phyloP scores from a whole-genome alignment of 2,329 filamentous ascomycete genomes.

The Claviceps paspali region DNA sequence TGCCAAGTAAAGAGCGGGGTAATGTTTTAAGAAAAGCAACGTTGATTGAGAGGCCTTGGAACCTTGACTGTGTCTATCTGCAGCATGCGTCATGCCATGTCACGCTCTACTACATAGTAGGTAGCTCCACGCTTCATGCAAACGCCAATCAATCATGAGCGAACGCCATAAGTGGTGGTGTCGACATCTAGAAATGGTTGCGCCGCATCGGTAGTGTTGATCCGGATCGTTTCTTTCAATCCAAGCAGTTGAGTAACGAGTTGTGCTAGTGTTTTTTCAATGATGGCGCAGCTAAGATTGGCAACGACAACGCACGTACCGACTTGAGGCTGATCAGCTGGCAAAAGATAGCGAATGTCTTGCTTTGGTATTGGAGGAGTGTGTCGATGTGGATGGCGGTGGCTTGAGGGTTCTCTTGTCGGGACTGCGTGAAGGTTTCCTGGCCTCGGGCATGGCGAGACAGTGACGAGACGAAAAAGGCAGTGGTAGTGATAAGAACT shows the following conservation, averaged over 20 bases:
- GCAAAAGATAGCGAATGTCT: constrained; percentile 17
- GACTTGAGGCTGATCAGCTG: constrained; percentile 12
- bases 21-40: too few species aligned
- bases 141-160: constrained; percentile 1
- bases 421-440: constrained; percentile 4
- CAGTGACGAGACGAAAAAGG: too few species aligned
- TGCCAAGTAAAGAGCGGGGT: too few species aligned
- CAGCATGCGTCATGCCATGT: too few species aligned
- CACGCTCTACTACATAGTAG: too few species aligned
- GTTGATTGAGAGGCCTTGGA: too few species aligned
- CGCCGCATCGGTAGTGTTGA: constrained; percentile 15
- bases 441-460: constrained; percentile 2
- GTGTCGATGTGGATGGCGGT: constrained; percentile 8
- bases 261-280: too few species aligned
- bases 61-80: too few species aligned
- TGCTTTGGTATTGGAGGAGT: constrained; percentile 11
- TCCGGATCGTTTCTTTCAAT: constrained; percentile 11
- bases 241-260: not conserved
- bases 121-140: not conserved
- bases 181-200: constrained; percentile 22
- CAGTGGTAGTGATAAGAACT: too few species aligned
- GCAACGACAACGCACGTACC: too few species aligned
- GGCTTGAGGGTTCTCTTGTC: constrained; percentile 14
- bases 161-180: constrained; percentile 10
- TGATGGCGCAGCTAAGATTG: too few species aligned